Evolutionary conservation across 805 yeast genomes (phyloP), one percentile per base, ranked within the genome.

Genomic region (Lipomyces yamadae): DNA sequence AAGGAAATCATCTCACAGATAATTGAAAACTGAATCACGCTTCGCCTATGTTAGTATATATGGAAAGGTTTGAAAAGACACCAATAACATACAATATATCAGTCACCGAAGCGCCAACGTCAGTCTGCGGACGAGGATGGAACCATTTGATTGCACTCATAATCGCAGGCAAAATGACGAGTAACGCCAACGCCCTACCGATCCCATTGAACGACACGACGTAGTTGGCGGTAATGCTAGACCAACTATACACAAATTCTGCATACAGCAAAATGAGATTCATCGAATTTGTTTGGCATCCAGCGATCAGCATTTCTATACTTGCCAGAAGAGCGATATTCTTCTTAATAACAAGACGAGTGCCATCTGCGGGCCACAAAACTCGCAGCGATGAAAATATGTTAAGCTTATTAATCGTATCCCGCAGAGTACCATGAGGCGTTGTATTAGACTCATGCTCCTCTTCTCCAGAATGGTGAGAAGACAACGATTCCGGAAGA

Each of bases 171-270:
- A 73, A 64, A 6, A 73, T n/a, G 5, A 68, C 63, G 3, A 70
- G 69, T 52, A 76, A 62, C 6, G 72, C 58, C 15, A 74, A 24
- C n/a, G 72, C 72, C 30, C 78, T 69, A 8, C 70, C 60, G 8
- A 67, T 56, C 1, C 77, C 76, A 33, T 69, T 34, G 32, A 75
- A 15, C 24, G 78, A 67, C 61, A 77, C 67, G 52, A 75, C 60
- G 64, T 74, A 74, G 8, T 78, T 76, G 1, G 74, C 73, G 62
- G 73, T 72, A 11, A 74, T 70, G 2, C 76, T 62, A 2, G 78
- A 72, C 78, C 78, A 77, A 30, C 73, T 65, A 64, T 75, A 76
- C 53, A 58, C 58, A 55, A 73, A 58, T 56, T 76, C 76, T 2
- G 73, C 69, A 56, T 73, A 76, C 33, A 76, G 62, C 60, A 76